phyloP scores from a whole-genome alignment of 2,329 filamentous ascomycete genomes.

The Aspergillus sp. region DNA sequence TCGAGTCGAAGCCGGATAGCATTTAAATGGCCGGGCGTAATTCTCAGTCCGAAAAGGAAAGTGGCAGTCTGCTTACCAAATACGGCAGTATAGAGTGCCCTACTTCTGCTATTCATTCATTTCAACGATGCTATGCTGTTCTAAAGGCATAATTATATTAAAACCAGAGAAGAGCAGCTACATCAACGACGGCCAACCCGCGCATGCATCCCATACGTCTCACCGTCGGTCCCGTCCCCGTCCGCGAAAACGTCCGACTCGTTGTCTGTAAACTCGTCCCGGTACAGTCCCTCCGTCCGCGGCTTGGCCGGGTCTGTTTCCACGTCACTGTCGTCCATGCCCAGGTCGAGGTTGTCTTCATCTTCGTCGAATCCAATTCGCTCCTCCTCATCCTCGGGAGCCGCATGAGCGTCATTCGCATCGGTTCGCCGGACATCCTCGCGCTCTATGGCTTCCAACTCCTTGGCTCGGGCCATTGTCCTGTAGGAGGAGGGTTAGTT shows the following conservation, averaged over 20 bases:
- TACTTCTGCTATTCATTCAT: no score
- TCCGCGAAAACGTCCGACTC: slow-evolving; percentile 40
- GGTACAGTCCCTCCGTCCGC: slow-evolving; percentile 35
- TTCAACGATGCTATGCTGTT: neutral
- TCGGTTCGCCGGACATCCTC: slow-evolving; percentile 29
- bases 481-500: slow-evolving; percentile 16
- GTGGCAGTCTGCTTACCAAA: slow-evolving; percentile 1
- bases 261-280: slow-evolving; percentile 46
- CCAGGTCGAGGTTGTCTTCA: slow-evolving; percentile 31
- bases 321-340: slow-evolving; percentile 35
- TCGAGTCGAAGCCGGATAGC: no score
- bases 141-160: neutral
- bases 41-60: slow-evolving; percentile 23
- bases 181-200: slow-evolving; percentile 13
- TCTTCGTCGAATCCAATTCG: slow-evolving; percentile 34
- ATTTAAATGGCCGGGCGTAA: no score
- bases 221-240: slow-evolving; percentile 30
- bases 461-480: slow-evolving; percentile 39
- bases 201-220: slow-evolving; percentile 33
- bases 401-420: slow-evolving; percentile 30
- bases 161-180: neutral
- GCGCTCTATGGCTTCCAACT: slow-evolving; percentile 41
- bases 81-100: no score
- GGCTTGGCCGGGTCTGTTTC: slow-evolving; percentile 16
- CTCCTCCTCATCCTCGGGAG: slow-evolving; percentile 36